Evolutionary conservation across 768 basidiomycete species (phyloP).

Genomic region (Chalciporus pseudorubinellus): DNA sequence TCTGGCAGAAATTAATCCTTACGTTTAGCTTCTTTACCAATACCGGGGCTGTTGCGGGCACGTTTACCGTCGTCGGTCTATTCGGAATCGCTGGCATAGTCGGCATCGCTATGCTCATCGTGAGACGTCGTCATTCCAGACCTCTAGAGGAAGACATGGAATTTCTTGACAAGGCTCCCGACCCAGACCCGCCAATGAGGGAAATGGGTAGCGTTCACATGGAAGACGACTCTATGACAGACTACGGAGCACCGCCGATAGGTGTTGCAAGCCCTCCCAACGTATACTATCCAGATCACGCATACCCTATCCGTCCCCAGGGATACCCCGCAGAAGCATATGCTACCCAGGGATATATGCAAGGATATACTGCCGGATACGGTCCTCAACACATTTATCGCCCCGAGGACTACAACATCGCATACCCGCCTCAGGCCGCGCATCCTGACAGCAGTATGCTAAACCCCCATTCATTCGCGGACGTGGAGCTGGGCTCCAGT

Average conservation of each 20-base stretch:
- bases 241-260: slow-evolving; percentile 23
- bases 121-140: slow-evolving; percentile 28
- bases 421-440: slow-evolving; percentile 25
- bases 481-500: slow-evolving; percentile 9
- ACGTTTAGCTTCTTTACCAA: slow-evolving; percentile 43
- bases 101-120: slow-evolving; percentile 27
- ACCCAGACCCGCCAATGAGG: slow-evolving; percentile 12
- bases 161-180: slow-evolving; percentile 23
- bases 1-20: neutral
- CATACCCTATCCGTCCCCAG: slow-evolving; percentile 12
- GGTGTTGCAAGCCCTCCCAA: slow-evolving; percentile 11
- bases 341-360: neutral
- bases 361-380: slow-evolving; percentile 1
- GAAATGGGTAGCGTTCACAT: neutral
- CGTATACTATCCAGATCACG: slow-evolving; percentile 25
- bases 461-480: slow-evolving; percentile 13
- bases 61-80: slow-evolving; percentile 43
- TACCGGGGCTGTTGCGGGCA: slow-evolving; percentile 46
- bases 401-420: slow-evolving; percentile 19
- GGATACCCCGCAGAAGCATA: slow-evolving; percentile 8
- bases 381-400: slow-evolving; percentile 25
- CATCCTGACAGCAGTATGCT: slow-evolving; percentile 7
- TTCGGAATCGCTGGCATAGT: slow-evolving; percentile 33
- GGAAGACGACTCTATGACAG: slow-evolving; percentile 19
- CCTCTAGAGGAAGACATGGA: slow-evolving; percentile 29